Evolutionary conservation across 345 rosid species (phyloP), one percentile per base, ranked within the genome.

Genomic region (Sisymbrium altissimum): DNA sequence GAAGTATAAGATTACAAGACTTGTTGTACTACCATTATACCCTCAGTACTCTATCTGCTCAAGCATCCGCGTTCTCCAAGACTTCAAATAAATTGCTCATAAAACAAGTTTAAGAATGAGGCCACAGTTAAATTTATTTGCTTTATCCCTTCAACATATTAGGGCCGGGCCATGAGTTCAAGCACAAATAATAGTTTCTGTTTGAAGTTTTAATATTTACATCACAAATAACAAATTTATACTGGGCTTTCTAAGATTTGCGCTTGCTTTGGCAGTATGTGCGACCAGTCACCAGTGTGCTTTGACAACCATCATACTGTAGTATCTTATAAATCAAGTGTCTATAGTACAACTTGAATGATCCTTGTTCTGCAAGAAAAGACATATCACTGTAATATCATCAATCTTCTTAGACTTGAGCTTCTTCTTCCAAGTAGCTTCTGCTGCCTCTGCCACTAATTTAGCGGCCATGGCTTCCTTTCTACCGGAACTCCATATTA

Each of bases 31-130:
- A 66, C 99, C 99, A 3, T 84, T 95, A n/a, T 95, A 92, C 81
- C 99, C 99, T 32, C 99, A 92, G 70, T 90, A 84, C 63, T 92
- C 98, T 50, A 95, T 95, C 69, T 90, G 97, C 6, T 95, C 97
- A 44, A 95, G 99, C 80, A 76, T 95, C 64, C 96, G 90, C 50
- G 94, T 89, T 55, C 85, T 95, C 50, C 83, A 92, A 52, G 82
- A 71, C 64, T 81, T 84, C n/a, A n/a, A n/a, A n/a, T n/a, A n/a
- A n/a, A n/a, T n/a, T n/a, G n/a, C n/a, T n/a, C n/a, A n/a, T n/a
- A n/a, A n/a, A n/a, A n/a, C n/a, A n/a, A n/a, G n/a, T n/a, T n/a
- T n/a, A n/a, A n/a, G n/a, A n/a, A n/a, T n/a, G n/a, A n/a, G n/a
- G n/a, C n/a, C n/a, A n/a, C n/a, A n/a, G n/a, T n/a, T n/a, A 23